Evolutionary conservation across 2,329 filamentous ascomycete species (phyloP), one percentile per base, ranked within the genome.

Genomic region (Zymoseptoria tritici): DNA sequence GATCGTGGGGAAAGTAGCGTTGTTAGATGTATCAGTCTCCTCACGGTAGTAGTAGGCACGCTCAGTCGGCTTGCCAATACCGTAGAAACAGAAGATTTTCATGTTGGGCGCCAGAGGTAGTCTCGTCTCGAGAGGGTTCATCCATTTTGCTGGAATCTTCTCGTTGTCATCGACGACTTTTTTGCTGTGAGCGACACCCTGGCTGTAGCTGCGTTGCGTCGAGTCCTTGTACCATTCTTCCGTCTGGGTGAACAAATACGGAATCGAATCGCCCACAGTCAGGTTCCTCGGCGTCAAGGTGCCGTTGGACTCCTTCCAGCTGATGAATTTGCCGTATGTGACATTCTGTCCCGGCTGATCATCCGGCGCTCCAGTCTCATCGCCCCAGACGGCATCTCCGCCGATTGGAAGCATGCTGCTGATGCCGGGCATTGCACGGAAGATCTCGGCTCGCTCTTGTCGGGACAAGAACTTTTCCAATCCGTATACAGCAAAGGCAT

Each of bases 1-100:
- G 36, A 75, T 71, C 60, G 68, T 69, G 9, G 73, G 68, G 68
- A 91, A 91, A 19, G 91, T 79, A 8, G 60, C 62, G 4, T 85
- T 85, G 6, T 85, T 85, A n/a, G 83, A 68, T 0, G 82, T 76
- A 8, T 90, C 85, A 9, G 79, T 77, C 52, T 93, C 89, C 50
- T 85, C 79, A 31, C 88, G 87, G 76, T 99, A 99, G 73, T 89
- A 99, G 73, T 97, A 99, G 16, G 87, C 86, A 58, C 93, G 85
- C 75, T 99, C 93, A 0, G 93, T 97, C 3, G 90, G 88, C 73
- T 97, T 99, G 2, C 93, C 93, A 3, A 96, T 85, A 20, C 89
- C 94, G 72, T 99, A 97, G 78, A 99, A 97, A 77, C 94, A 97
- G 76, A 92, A 97, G 11, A 99, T 90, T 73, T 96, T 97, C 70